Evolutionary conservation across 129 eudicot genomes (phyloP), one percentile per base, ranked within the genome.

Genomic region (Tanacetum coccineum): DNA sequence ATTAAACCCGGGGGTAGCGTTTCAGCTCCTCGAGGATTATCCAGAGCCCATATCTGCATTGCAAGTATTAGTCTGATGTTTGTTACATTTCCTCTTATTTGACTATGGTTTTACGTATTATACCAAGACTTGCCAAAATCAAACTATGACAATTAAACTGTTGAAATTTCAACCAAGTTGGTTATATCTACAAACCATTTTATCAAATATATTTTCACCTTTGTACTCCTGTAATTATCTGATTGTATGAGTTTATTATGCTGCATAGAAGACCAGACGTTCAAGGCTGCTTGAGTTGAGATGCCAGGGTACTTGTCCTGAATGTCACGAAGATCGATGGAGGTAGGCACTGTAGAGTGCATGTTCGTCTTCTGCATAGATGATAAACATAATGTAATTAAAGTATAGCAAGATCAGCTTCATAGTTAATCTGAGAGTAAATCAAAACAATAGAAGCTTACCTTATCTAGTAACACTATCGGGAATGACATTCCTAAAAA

Each of bases 281-380:
- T 83, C 73, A 89, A 76, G 28, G 81, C 49, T 42, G 80, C 80
- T 71, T 89, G 90, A 49, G 87, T 77, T 51, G 96, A 83, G 70
- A 89, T 84, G 53, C 94, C 96, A 1, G 96, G 85, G 80, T 81
- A 81, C 79, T 79, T 89, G 48, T 83, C 87, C 75, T 85, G 82
- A 46, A 81, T 47, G 71, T 85, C 67, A 45, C 77, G 55, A 45
- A 79, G 74, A 73, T 83, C 77, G 73, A 81, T 39, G 30, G 87
- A 77, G 13, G 84, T 71, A 39, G 79, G 63, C 48, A 81, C 15
- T 28, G 44, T 49, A 39, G 90, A 61, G 10, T 79, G 59, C 51
- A 81, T 20, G 68, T 66, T 76, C 59, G 76, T 73, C 83, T 88
- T 66, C 28, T 59, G 52, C 26, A 66, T 70, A 70, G 12, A 57